These are phyloP conservation scores for Leptographium lundbergii DNA, from an alignment of 2,329 filamentous ascomycete genomes.

Conservation along the genomic window DNA sequence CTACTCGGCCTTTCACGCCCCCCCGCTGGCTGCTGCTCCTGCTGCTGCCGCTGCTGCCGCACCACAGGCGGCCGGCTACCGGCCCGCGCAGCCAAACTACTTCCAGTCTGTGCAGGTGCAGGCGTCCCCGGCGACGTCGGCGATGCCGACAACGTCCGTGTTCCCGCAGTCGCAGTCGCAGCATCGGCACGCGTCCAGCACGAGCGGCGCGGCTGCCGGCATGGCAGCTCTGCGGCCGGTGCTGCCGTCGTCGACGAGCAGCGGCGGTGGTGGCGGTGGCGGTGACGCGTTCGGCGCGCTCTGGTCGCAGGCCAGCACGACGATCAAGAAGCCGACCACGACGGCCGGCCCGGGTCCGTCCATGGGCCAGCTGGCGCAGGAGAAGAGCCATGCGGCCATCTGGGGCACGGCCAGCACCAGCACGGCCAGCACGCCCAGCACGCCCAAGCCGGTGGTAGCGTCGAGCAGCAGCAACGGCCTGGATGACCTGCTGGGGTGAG, in stretches of 20 bases:
- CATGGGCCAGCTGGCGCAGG: slow-evolving; percentile 90
- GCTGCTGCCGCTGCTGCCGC: slow-evolving; percentile 26
- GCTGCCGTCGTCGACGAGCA: not conserved
- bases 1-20: slow-evolving; percentile 49
- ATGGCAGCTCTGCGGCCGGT: slow-evolving; percentile 15
- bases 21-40: slow-evolving; percentile 25
- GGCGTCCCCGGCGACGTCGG: slow-evolving; percentile 13
- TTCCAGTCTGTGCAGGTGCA: slow-evolving; percentile 66
- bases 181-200: slow-evolving; percentile 11
- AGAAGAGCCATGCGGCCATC: slow-evolving; percentile 88
- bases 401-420: slow-evolving; percentile 61
- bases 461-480: slow-evolving; percentile 21
- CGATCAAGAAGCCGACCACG: slow-evolving; percentile 57
- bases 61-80: slow-evolving; percentile 44
- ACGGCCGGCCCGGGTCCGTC: slow-evolving; percentile 60
- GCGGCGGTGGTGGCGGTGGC: slow-evolving; percentile 28
- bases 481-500: slow-evolving; percentile 34
- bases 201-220: slow-evolving; percentile 9
- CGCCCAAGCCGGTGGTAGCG: slow-evolving; percentile 17
- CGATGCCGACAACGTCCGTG: slow-evolving; percentile 16
- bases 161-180: slow-evolving; percentile 3
- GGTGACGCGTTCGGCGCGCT: slow-evolving; percentile 85
- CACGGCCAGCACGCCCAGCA: slow-evolving; percentile 2
- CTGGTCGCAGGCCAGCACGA: slow-evolving; percentile 63
- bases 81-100: slow-evolving; percentile 80